Evolutionary conservation across 208 protist genomes (phyloP).

Genomic region (Leishmania lainsoni): DNA sequence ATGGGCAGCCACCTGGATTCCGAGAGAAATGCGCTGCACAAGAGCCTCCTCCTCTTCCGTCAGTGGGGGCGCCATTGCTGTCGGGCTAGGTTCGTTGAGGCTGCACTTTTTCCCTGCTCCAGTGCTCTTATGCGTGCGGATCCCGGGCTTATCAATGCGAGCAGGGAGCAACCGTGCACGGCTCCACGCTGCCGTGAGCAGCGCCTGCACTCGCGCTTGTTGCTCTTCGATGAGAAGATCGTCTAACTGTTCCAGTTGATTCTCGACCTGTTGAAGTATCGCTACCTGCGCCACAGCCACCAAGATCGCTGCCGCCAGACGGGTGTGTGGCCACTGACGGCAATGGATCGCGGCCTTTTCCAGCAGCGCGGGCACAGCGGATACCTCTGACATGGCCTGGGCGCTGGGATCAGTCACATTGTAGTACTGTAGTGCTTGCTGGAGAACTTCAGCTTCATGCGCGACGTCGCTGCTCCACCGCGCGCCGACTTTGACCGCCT

Average conservation of each 20-base stretch:
- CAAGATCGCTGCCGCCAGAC: slow-evolving; percentile 13
- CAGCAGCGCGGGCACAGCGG: slow-evolving; percentile 8
- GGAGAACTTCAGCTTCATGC: slow-evolving; percentile 9
- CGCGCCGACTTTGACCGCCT: not conserved
- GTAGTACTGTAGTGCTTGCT: slow-evolving; percentile 31
- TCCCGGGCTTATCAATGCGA: slow-evolving; percentile 18
- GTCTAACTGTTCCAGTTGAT: slow-evolving; percentile 15
- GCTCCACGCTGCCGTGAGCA: slow-evolving; percentile 30
- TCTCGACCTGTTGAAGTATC: slow-evolving; percentile 20
- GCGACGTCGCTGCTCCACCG: not conserved
- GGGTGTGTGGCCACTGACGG: slow-evolving; percentile 18
- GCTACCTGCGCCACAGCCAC: slow-evolving; percentile 14
- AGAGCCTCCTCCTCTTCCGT: slow-evolving; percentile 18
- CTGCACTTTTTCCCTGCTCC: not conserved
- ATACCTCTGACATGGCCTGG: slow-evolving; percentile 9
- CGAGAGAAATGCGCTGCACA: slow-evolving; percentile 19
- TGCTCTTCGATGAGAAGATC: slow-evolving; percentile 28
- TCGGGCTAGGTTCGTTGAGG: slow-evolving; percentile 8
- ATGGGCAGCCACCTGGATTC: slow-evolving; percentile 16
- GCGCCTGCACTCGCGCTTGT: slow-evolving; percentile 5
- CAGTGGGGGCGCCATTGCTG: not conserved
- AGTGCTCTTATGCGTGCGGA: slow-evolving; percentile 8
- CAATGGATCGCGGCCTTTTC: slow-evolving; percentile 5
- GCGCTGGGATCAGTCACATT: slow-evolving; percentile 5
- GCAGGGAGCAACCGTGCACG: slow-evolving; percentile 10